phyloP scores from a whole-genome alignment of 768 basidiomycete genomes.

The Astraeus odoratus region DNA sequence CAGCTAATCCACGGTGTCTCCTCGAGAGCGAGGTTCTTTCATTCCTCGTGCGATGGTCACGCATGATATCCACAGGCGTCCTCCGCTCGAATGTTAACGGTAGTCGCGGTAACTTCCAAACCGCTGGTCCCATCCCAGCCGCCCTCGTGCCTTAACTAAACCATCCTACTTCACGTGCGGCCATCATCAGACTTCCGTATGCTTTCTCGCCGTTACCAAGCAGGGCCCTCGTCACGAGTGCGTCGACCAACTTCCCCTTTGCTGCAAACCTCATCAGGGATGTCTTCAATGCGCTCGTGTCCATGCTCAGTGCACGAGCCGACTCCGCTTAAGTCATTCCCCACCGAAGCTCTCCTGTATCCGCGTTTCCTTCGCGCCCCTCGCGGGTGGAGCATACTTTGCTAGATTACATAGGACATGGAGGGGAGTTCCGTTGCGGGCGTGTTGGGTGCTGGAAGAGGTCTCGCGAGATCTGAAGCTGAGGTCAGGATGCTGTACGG shows the following conservation, averaged over 20 bases:
- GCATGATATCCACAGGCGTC: too few species aligned
- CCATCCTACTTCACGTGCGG: too few species aligned
- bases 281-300: constrained; percentile 76
- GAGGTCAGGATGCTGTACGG: constrained; percentile 65
- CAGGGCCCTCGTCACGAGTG: constrained; percentile 65
- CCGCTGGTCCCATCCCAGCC: too few species aligned
- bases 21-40: too few species aligned
- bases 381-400: constrained; percentile 66
- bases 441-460: constrained; percentile 27
- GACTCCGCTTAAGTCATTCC: constrained; percentile 67
- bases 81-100: too few species aligned
- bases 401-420: constrained; percentile 81
- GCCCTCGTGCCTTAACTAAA: too few species aligned
- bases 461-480: constrained; percentile 66
- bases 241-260: constrained; percentile 79
- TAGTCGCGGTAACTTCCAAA: too few species aligned
- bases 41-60: too few species aligned
- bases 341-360: constrained; percentile 68
- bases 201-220: constrained; percentile 58
- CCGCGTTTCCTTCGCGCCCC: constrained; percentile 62
- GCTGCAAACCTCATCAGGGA: constrained; percentile 76
- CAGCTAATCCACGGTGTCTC: too few species aligned
- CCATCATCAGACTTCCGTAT: too few species aligned
- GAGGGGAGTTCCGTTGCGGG: constrained; percentile 34
- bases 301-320: constrained; percentile 66